Percentiles rank a stretch among this genome's conserved stretches.
phyloP scores from a whole-genome alignment of 176 grass and related monocot genomes.

The Phragmites australis region DNA sequence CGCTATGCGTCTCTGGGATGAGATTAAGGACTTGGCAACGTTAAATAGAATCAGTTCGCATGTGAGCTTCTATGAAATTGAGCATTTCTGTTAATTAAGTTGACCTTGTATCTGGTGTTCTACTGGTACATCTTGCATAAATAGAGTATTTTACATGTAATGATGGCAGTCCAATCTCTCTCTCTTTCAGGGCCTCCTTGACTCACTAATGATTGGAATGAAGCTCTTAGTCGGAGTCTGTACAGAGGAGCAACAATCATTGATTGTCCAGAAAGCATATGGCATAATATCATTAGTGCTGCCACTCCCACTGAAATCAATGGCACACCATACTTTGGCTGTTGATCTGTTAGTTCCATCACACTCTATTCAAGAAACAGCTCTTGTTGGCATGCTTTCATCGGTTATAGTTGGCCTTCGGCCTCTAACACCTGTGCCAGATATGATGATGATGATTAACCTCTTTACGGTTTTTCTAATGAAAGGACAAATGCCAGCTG shows the following conservation, averaged over 20 bases:
- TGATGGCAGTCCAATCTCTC: slow-evolving; percentile 1
- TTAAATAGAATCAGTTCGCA: slow-evolving; percentile 53
- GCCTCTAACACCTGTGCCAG: slow-evolving; percentile 66
- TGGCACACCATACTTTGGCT: slow-evolving; percentile 31
- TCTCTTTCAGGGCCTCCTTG: slow-evolving; percentile 69
- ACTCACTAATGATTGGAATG: slow-evolving; percentile 72
- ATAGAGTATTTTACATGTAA: slow-evolving; percentile 18
- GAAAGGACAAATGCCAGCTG: slow-evolving; percentile 70
- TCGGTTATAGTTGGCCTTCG: slow-evolving; percentile 69
- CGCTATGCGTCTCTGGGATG: slow-evolving; percentile 63
- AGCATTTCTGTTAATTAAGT: slow-evolving; percentile 26
- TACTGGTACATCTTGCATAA: slow-evolving; percentile 18
- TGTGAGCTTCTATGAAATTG: slow-evolving; percentile 36
- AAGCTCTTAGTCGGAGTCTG: slow-evolving; percentile 72
- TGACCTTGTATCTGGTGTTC: not conserved
- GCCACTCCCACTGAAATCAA: slow-evolving; percentile 47
- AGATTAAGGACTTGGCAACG: slow-evolving; percentile 48
- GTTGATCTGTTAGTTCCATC: slow-evolving; percentile 50
- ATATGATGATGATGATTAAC: slow-evolving; percentile 56
- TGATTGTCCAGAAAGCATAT: slow-evolving; percentile 84
- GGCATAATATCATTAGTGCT: slow-evolving; percentile 45
- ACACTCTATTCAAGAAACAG: slow-evolving; percentile 53
- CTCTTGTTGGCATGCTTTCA: slow-evolving; percentile 70
- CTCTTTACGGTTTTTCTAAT: slow-evolving; percentile 66
- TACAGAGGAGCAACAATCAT: slow-evolving; percentile 64